phyloP scores from a whole-genome alignment of 2,329 filamentous ascomycete species.

The Akanthomyces lecanii region DNA sequence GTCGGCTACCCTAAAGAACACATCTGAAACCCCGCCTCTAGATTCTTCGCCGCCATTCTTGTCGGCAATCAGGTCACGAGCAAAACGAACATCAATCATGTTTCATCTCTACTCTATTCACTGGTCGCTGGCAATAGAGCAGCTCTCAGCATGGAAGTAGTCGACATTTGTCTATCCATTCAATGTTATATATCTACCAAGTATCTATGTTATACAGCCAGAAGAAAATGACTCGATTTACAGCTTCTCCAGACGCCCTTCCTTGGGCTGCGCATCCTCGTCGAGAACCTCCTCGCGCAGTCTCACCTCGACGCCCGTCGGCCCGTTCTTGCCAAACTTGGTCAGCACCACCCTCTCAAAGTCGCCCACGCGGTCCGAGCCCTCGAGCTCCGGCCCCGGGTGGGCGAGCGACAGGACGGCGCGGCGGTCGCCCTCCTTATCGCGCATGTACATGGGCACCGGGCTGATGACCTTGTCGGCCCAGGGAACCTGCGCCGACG shows the following conservation, averaged over 20 bases:
- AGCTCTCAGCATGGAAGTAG: background rate
- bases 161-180: background rate
- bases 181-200: background rate
- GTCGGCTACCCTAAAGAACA: too few relatives aligned
- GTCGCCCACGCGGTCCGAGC: constrained; percentile 49
- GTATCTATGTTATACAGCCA: background rate
- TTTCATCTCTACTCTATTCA: too few relatives aligned
- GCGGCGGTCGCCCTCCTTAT: constrained; percentile 38
- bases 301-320: constrained; percentile 50
- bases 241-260: constrained; percentile 24
- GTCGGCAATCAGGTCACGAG: too few relatives aligned
- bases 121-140: background rate
- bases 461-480: constrained; percentile 60
- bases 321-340: constrained; percentile 47
- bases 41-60: too few relatives aligned
- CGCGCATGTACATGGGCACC: constrained; percentile 39
- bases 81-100: too few relatives aligned
- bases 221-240: constrained; percentile 17
- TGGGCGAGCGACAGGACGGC: constrained; percentile 54
- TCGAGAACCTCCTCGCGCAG: constrained; percentile 45
- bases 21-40: too few relatives aligned
- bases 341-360: constrained; percentile 56
- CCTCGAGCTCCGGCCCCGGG: constrained; percentile 52
- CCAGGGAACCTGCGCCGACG: constrained; percentile 49
- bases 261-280: constrained; percentile 35